These are phyloP conservation scores for Colletotrichum agaves DNA, from an alignment of 2,329 filamentous ascomycete species.

Conservation along the genomic window DNA sequence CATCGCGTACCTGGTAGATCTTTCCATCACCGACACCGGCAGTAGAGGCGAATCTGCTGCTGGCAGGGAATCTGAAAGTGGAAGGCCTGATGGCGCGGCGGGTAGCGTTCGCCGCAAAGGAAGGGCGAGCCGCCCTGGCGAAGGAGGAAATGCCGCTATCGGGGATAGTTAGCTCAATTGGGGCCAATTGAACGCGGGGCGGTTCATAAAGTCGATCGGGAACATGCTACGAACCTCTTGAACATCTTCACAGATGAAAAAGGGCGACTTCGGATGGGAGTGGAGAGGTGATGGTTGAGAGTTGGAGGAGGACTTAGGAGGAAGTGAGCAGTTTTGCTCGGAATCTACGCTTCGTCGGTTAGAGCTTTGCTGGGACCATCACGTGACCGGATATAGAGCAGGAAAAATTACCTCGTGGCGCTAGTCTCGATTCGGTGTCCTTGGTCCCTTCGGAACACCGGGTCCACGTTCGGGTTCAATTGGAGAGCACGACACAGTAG, in stretches of 20 bases:
- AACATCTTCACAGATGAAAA: slow-evolving; percentile 81
- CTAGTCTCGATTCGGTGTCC: slow-evolving; percentile 28
- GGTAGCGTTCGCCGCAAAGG: slow-evolving; percentile 66
- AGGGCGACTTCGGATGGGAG: slow-evolving; percentile 70
- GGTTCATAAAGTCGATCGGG: slow-evolving; percentile 43
- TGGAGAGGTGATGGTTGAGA: slow-evolving; percentile 65
- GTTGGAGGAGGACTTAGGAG: slow-evolving; percentile 60
- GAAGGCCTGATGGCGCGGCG: slow-evolving; percentile 69
- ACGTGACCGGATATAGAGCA: slow-evolving; percentile 46
- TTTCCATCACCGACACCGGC: slow-evolving; percentile 70
- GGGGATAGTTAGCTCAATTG: slow-evolving; percentile 60
- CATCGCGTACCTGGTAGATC: slow-evolving; percentile 71
- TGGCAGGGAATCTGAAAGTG: slow-evolving; percentile 64
- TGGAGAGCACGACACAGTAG: slow-evolving; percentile 16
- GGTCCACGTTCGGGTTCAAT: slow-evolving; percentile 36
- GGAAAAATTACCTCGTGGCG: slow-evolving; percentile 36
- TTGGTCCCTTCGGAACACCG: slow-evolving; percentile 33
- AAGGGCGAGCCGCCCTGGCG: slow-evolving; percentile 70
- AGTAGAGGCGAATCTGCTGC: slow-evolving; percentile 69
- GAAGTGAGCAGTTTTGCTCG: slow-evolving; percentile 61
- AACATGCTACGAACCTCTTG: slow-evolving; percentile 74
- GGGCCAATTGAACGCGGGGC: slow-evolving; percentile 56
- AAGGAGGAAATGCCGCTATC: slow-evolving; percentile 74
- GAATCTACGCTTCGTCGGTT: slow-evolving; percentile 55
- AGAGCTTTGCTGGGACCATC: slow-evolving; percentile 53